Evolutionary conservation across 371 early-diverging fungal genomes (phyloP), one percentile per base, ranked within the genome.

Genomic region (Circinella minor): DNA sequence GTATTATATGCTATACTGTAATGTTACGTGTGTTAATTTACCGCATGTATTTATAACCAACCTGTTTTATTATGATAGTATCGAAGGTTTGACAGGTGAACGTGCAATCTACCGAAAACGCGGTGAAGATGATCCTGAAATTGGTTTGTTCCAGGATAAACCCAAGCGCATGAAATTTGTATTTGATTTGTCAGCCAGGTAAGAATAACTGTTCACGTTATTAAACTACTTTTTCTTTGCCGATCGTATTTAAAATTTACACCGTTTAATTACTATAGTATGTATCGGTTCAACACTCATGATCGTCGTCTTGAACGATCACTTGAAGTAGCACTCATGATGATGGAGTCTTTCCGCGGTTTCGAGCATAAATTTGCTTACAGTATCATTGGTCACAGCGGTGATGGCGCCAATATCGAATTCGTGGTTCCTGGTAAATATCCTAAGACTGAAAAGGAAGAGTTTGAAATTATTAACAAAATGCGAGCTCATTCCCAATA

Each of bases 301-400:
- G 92, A 92, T 70, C 81, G 88, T 51, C 90, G 92, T 20, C 72
- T 92, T 59, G 90, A 90, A 47, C 81, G 92, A 7, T 89, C 89
- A 2, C 81, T 92, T 81, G 92, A 92, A 71, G 89, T 90, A 14
- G 90, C 92, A 2, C 81, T 91, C 27, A 91, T 90, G 92, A 80
- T 94, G 60, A 92, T 97, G 88, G 96, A 97, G 74, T 85, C 94
- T 1, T 89, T 97, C 79, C 87, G 93, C 59, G 85, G 83, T 14
- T 91, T 95, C 75, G 95, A 95, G 69, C 83, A 95, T 79, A 93
- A 94, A 74, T 94, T 92, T 68, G 85, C 80, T 8, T 94, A 94
- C 73, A 86, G 86, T 36, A 91, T 94, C 71, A 77, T 88, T 18
- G 95, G 93, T 0, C 95, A 94, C 79, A 90, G 90, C 51, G 93